Evolutionary conservation across 2,329 filamentous ascomycete species (phyloP).

Genomic region (Diaporthe aspalathi): DNA sequence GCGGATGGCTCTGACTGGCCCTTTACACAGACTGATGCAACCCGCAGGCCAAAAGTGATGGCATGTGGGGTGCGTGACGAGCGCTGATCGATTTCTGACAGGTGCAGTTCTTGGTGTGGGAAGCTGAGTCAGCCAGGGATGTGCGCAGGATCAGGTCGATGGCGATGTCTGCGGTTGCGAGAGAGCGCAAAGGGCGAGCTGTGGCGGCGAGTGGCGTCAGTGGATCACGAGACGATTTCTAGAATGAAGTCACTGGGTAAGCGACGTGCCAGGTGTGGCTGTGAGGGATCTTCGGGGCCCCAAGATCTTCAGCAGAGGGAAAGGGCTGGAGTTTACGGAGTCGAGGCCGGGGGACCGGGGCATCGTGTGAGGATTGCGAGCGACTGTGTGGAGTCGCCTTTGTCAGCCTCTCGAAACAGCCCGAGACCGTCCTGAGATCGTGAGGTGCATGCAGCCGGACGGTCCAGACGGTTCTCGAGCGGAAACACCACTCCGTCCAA

Average conservation of each 20-base stretch:
- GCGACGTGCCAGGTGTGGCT: constrained; percentile 29
- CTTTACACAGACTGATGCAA: constrained; percentile 30
- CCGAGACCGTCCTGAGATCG: constrained; percentile 28
- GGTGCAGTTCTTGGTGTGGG: not conserved
- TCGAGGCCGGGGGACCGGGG: not conserved
- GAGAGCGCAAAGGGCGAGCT: not conserved
- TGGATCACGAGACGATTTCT: not conserved
- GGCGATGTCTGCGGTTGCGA: not conserved
- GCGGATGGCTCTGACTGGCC: constrained; percentile 1
- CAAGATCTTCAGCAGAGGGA: constrained; percentile 14
- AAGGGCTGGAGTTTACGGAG: constrained; percentile 27
- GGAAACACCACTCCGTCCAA: constrained; percentile 29
- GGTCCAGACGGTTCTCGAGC: constrained; percentile 24
- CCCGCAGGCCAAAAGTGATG: constrained; percentile 22
- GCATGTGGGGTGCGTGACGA: constrained; percentile 19
- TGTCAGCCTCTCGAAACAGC: constrained; percentile 30
- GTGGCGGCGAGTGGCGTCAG: constrained; percentile 25
- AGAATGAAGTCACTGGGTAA: constrained; percentile 34
- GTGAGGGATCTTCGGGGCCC: constrained; percentile 29
- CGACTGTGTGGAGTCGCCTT: constrained; percentile 37
- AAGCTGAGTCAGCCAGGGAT: constrained; percentile 24
- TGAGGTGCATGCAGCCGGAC: constrained; percentile 29
- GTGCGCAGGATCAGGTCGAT: not conserved
- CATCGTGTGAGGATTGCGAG: constrained; percentile 24
- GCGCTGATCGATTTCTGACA: constrained; percentile 25